Evolutionary conservation across 2,329 filamentous ascomycete genomes (phyloP).

Genomic region (Trichoderma guizhouense): DNA sequence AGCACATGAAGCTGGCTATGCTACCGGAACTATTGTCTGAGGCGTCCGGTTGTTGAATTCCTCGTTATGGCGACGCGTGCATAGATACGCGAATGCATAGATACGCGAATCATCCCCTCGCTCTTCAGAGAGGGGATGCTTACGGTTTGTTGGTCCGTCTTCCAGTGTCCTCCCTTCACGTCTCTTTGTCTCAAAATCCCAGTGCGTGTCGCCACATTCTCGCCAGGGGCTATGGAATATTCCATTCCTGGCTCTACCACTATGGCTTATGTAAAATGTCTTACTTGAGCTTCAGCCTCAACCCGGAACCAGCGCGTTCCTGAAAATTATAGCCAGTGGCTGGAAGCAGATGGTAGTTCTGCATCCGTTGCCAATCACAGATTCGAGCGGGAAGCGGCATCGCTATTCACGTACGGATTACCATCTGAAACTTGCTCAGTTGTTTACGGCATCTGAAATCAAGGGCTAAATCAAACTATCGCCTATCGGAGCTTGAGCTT

Average conservation of each 20-base stretch:
- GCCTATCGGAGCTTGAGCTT: background rate
- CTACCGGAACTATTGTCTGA: background rate
- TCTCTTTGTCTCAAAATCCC: background rate
- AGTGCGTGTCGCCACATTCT: background rate
- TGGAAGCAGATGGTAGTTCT: background rate
- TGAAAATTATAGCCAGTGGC: background rate
- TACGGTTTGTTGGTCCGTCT: background rate
- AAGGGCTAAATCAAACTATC: background rate
- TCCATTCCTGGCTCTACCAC: background rate
- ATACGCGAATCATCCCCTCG: background rate
- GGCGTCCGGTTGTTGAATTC: background rate
- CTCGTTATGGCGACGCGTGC: background rate
- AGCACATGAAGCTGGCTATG: background rate
- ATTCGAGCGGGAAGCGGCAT: background rate
- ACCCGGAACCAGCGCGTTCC: background rate
- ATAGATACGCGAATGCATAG: background rate
- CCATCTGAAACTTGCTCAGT: background rate
- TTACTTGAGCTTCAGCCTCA: background rate
- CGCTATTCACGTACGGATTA: background rate
- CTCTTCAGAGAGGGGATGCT: background rate
- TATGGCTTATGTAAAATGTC: conserved; percentile 1
- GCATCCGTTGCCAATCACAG: background rate
- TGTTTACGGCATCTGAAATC: background rate
- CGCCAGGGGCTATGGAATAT: background rate
- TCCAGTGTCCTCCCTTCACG: background rate